Base-by-base conservation (phyloP, 495 filamentous ascomycete genomes). In the Aspergillus avenaceus region DNA sequence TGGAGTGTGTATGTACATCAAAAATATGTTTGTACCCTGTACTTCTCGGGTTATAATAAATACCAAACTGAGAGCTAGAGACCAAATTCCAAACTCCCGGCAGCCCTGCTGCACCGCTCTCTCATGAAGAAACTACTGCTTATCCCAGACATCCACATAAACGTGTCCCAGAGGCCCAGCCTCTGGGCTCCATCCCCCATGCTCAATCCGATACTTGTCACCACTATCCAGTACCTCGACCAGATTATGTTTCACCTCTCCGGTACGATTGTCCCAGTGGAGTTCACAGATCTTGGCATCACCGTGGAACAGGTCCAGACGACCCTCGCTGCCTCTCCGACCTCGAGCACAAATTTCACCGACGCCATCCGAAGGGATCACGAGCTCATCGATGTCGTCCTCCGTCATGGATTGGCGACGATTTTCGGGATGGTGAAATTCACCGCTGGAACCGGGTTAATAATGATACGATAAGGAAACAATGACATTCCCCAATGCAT, bases 201-300 rank as follows among this genome's bases (percentile, higher is more conserved):
- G 55, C 56, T 63, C 61, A 47, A 71, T 47, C 37, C 51, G 60
- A 48, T 71, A 71, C 41, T 62, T 58, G 41, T 64, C 53, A 48
- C 44, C 60, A n/a, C 41, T 36, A 31, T 70, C 66, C 49, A 66
- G 25, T 50, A 62, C 52, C 57, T 71, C 68, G 26, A 71, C 62
- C 23, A 62, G 42, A 23, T 71, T 71, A n/a, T n/a, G n/a, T 27
- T 38, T 22, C n/a, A 32, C 36, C 0, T 59, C 52, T 28, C 59
- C 60, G 7, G 52, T 49, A 14, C 66, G 60, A 49, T 71, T 71
- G 50, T 71, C 68, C 68, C 68, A 71, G 46, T 71, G 68, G 13
- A 71, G 58, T 45, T 71, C 68, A 38, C 68, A 71, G 40, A 71
- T 71, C 60, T 71, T 71, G 45, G 40, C 40, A 19, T 69, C 52